Conservation (phyloP, 2,329 filamentous ascomycete species). For the Venturia pyrina region DNA sequence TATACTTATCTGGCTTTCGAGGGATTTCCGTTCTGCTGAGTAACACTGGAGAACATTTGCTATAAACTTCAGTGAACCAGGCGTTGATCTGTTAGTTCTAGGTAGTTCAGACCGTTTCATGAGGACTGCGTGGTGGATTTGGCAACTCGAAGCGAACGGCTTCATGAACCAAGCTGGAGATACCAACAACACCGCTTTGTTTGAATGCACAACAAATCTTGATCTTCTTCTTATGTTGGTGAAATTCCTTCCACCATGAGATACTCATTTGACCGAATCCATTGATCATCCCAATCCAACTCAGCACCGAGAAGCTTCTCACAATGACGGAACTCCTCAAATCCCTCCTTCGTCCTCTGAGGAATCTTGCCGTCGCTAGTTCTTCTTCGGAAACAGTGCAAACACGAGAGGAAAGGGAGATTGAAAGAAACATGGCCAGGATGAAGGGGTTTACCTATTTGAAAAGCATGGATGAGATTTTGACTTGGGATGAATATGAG, state of each 20-base stretch:
- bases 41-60: too few relatives aligned
- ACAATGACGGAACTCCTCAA: neutral
- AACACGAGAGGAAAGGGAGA: neutral
- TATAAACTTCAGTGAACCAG: too few relatives aligned
- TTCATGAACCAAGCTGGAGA: neutral
- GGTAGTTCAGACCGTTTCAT: too few relatives aligned
- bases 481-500: constrained; percentile 22
- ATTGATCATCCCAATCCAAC: neutral
- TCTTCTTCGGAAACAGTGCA: neutral
- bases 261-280: neutral
- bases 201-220: neutral
- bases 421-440: constrained; percentile 21
- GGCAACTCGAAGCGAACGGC: neutral
- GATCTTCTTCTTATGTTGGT: too few relatives aligned
- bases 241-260: too few relatives aligned
- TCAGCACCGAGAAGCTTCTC: neutral
- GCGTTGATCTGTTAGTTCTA: too few relatives aligned
- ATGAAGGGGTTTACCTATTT: constrained; percentile 30
- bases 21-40: too few relatives aligned
- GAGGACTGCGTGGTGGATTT: neutral
- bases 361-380: neutral
- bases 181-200: neutral
- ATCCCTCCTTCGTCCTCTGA: neutral
- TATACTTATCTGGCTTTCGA: too few relatives aligned
- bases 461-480: constrained; percentile 30